Percentiles rank a stretch among this genome's conserved stretches.
Evolutionary conservation across 441 rosid species (phyloP).

Genomic region (Pelargonium cotyledonis): DNA sequence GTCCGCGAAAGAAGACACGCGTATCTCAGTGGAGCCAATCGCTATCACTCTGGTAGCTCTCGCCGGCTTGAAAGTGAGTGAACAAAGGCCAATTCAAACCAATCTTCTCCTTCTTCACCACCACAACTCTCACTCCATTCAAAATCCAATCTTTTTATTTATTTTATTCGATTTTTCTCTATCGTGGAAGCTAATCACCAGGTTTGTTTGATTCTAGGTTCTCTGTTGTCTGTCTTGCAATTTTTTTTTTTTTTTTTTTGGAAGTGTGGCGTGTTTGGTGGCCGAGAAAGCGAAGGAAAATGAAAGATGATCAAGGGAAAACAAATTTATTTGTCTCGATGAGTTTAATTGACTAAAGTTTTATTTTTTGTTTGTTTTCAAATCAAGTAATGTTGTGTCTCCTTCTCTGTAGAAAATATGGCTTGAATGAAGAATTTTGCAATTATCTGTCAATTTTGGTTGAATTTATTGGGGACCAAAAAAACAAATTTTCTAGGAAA

Average conservation of each 20-base stretch:
- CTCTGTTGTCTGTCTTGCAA: background rate
- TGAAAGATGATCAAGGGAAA: background rate
- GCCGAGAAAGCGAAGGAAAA: conserved; percentile 7
- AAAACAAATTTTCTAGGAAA: too few relatives aligned
- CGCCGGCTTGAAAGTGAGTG: background rate
- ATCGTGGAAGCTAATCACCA: background rate
- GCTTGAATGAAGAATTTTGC: too few relatives aligned
- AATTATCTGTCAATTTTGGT: too few relatives aligned
- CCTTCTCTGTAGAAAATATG: too few relatives aligned
- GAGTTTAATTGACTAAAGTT: too few relatives aligned
- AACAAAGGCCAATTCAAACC: conserved; percentile 7
- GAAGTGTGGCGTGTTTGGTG: conserved; percentile 1
- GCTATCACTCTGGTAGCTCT: background rate
- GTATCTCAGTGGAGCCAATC: conserved; percentile 1
- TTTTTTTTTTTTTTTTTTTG: background rate
- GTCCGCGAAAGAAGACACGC: conserved; percentile 4
- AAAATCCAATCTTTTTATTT: background rate
- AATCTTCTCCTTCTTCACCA: background rate
- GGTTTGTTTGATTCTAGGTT: conserved; percentile 19
- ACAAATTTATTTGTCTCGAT: too few relatives aligned
- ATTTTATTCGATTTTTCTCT: background rate
- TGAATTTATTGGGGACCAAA: too few relatives aligned
- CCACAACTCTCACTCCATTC: background rate
- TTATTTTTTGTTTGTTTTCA: too few relatives aligned
- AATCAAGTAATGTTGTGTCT: too few relatives aligned